Evolutionary conservation across 2,329 filamentous ascomycete genomes (phyloP), one percentile per base, ranked within the genome.

Genomic region (Monosporascus sp.): DNA sequence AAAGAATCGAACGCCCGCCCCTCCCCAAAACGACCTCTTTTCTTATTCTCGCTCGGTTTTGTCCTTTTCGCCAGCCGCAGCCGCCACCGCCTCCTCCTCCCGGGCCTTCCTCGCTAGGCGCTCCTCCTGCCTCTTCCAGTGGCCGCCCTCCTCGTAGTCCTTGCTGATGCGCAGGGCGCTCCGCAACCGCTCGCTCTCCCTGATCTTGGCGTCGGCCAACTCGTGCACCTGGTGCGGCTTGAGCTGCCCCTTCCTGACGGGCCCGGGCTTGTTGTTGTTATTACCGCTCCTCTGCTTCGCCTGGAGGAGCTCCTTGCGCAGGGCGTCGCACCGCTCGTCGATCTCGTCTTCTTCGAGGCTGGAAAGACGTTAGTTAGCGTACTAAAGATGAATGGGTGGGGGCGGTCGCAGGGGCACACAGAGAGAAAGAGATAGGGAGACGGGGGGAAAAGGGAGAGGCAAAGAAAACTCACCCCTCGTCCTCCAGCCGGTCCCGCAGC

Each of bases 201-300:
- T 88, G 62, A 96, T 93, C 80, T 99, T 99, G 55, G 93, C 94
- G 65, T 94, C 89, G 18, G 94, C 94, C 69, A 96, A 80, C 74
- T 97, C 94, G 75, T 99, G 94, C 20, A 97, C 91, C 73, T 97
- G 90, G 72, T 97, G 91, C 60, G 86, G 80, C 74, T 97, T 99
- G 59, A 97, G 79, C 31, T 35, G 31, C 9, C 82, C 80, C 61
- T 77, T 81, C 51, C 68, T 73, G 8, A 44, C 52, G 72, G 68
- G n/a, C 66, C 71, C 24, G 68, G 72, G 52, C 63, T 24, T 18
- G 43, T 15, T 27, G 24, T 24, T 25, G 24, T 2, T 27, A 7
- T 7, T 46, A 15, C 43, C 38, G 38, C 38, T 17, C 38, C 17
- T 20, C 38, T n/a, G 38, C 60, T 86, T 79, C 46, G 71, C 74